Evolutionary conservation across 1,284 basidiomycete genomes (phyloP), one percentile per base, ranked within the genome.

Genomic region (Malassezia sp.): DNA sequence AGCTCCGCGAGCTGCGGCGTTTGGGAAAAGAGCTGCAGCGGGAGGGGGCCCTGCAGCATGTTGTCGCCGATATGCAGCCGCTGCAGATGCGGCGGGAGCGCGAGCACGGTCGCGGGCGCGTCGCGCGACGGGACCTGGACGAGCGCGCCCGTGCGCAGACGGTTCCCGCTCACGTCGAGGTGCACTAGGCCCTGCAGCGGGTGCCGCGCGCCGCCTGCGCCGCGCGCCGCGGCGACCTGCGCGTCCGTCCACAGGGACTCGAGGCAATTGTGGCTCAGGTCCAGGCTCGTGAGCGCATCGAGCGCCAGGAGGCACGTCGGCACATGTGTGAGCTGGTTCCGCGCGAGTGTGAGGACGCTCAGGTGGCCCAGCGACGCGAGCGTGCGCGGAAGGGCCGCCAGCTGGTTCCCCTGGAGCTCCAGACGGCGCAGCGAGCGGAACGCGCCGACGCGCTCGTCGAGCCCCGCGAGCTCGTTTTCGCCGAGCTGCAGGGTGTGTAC

Each of bases 251-350:
- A 67, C 20, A 67, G 54, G 10, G 50, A 38, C 14, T 43, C 45
- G 12, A 67, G 49, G 37, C 45, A 46, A 46, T 67, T 67, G 45
- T 62, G 49, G 14, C 62, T 61, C 11, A 67, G 53, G 43, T 65
- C 53, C 34, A 67, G 57, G n/a, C 42, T 52, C 12, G 59, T 42
- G 11, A 67, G 59, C 18, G 50, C 49, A 36, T 57, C 56, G 28
- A 61, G 57, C 3, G 55, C 54, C 11, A 60, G 52, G 20, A 67
- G 39, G 12, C 44, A 57, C 9, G 37, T 12, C 5, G 64, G 64
- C 14, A 65, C 44, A 8, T 46, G 24, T 1, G 53, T 48, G 33
- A 67, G 52, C 20, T 40, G 47, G 42, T 67, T 67, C 23, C 45
- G 54, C 32, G 61, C 47, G 24, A 67, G 56, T 8, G 43, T 59